Percentiles rank a stretch among this genome's conserved stretches.
These are phyloP conservation scores for Umbelopsis sp. DNA, from an alignment of 192 early-diverging fungal genomes.

Conservation along the genomic window DNA sequence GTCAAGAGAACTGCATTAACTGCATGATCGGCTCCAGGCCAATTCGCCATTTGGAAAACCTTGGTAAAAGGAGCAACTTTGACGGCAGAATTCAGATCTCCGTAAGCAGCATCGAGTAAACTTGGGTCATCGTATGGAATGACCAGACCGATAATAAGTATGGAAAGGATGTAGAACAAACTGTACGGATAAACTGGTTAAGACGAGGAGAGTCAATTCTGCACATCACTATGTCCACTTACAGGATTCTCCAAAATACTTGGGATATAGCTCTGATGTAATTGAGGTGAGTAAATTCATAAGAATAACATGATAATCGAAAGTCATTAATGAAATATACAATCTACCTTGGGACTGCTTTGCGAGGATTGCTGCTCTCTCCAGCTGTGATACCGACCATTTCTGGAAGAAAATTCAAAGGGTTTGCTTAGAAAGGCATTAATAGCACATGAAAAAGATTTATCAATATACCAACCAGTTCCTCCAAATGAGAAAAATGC, in stretches of 20 bases:
- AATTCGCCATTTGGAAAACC: constrained; percentile 58
- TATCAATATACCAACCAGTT: constrained; percentile 37
- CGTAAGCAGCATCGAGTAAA: constrained; percentile 40
- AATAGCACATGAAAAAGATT: neutral
- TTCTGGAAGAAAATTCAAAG: constrained; percentile 36
- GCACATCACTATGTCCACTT: neutral
- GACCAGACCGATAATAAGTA: constrained; percentile 75
- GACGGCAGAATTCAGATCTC: constrained; percentile 45
- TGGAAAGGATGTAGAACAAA: constrained; percentile 65
- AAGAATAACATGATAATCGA: constrained; percentile 63
- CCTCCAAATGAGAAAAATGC: constrained; percentile 83
- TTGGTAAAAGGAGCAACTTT: constrained; percentile 60
- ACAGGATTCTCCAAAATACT: constrained; percentile 73
- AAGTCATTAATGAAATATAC: constrained; percentile 60
- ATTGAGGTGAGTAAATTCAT: neutral
- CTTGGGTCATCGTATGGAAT: constrained; percentile 59
- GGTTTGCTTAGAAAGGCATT: too few species aligned
- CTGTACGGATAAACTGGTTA: neutral
- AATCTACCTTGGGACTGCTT: constrained; percentile 58
- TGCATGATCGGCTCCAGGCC: constrained; percentile 35
- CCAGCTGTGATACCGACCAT: constrained; percentile 86
- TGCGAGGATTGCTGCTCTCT: constrained; percentile 79
- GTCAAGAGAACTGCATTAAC: constrained; percentile 70
- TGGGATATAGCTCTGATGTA: neutral
- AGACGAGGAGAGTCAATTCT: too few species aligned